Percentiles rank a stretch among this genome's conserved stretches.
These are phyloP conservation scores for Dioscorea cayenensis DNA, from an alignment of 116 monocot genomes.

Conservation along the genomic window DNA sequence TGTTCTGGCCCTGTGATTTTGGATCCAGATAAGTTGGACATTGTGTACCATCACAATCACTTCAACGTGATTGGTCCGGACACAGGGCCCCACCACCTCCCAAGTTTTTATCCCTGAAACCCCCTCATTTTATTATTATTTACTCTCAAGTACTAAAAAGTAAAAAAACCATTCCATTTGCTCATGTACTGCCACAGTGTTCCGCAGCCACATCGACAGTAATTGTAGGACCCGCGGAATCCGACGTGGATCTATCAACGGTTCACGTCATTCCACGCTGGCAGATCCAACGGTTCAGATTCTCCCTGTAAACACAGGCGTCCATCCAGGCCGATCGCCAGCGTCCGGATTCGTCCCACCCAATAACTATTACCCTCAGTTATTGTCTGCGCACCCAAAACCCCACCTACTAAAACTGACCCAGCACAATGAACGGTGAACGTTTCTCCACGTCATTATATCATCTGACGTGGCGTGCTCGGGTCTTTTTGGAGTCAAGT, in stretches of 20 bases:
- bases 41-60: not conserved
- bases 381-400: too few species aligned
- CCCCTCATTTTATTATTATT: not conserved
- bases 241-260: too few species aligned
- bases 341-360: too few species aligned
- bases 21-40: not conserved
- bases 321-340: too few species aligned
- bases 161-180: not conserved
- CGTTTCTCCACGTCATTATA: not conserved
- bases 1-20: too few species aligned
- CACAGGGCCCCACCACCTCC: not conserved
- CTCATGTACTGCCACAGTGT: not conserved
- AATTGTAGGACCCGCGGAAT: not conserved
- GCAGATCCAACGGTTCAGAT: too few species aligned
- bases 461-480: not conserved
- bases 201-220: not conserved
- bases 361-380: too few species aligned
- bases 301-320: too few species aligned
- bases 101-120: not conserved
- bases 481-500: not conserved
- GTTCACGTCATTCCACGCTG: too few species aligned
- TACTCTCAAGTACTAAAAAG: too few species aligned
- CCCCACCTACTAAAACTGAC: too few species aligned
- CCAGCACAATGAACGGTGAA: too few species aligned
- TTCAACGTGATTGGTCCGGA: not conserved